Evolutionary conservation across 1,284 basidiomycete species (phyloP), one percentile per base, ranked within the genome.

Genomic region (Naganishia sp.): DNA sequence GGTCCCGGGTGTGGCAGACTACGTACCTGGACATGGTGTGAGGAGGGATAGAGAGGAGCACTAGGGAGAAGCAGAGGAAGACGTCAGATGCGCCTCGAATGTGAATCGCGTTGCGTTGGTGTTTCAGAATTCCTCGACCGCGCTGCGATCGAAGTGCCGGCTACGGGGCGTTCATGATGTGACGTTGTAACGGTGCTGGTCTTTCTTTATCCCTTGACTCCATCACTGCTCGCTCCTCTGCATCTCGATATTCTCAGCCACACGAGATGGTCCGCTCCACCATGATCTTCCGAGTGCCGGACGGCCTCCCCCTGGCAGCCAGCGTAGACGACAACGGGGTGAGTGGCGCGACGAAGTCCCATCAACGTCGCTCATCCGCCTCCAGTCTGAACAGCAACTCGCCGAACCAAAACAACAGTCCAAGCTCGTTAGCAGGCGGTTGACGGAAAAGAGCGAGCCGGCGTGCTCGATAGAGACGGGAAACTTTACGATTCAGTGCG

Each of bases 391-490:
- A 79, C 88, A 90, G 75, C 85, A 89, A 67, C 83, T 99, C 55
- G 91, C 94, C 73, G 95, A 98, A 81, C 93, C 97, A 85, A 99
- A 98, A 79, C 95, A 98, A 74, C 95, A 99, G 78, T 88, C 94
- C 55, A 99, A 99, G 80, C 85, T 98, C 73, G 89, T 99, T 75
- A 96, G 98, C 77, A 85, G 94, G 66, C 87, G 95, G 54, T 88
- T 99, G 77, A 92, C 90, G 41, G 87, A 93, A 46, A 93, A 95
- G 75, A 89, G 92, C 23, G 96, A 99, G 78, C 92, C 94, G 17
- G 85, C 90, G 39, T 97, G 95, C 80, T 96, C 92, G 10, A 99
- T 99, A 75, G 96, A 99, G 79, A 94, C 91, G 71, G 94, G 94
- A 1, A 86, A 87, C 70, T 95, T 94, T 78, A 94, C 93, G 7